Evolutionary conservation across 306 rosid genomes (phyloP).

Genomic region (Cicer bijugum): DNA sequence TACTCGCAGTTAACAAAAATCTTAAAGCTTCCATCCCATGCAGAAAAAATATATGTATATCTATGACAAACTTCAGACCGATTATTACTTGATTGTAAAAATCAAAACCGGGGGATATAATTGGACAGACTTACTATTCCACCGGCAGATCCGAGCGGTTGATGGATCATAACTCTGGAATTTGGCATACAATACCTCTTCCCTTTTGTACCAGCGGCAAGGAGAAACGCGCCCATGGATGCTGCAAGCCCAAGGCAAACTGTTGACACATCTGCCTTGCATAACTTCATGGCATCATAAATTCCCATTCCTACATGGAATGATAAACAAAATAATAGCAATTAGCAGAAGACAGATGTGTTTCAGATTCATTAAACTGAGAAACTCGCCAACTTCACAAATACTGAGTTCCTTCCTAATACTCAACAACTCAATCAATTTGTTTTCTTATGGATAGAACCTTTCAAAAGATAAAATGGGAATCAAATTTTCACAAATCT

Average conservation of each 20-base stretch:
- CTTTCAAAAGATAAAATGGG: background rate
- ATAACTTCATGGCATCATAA: conserved; percentile 95
- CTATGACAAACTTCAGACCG: conserved; percentile 2
- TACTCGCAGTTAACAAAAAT: conserved; percentile 7
- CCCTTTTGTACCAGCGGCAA: conserved; percentile 88
- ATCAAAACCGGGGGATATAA: conserved; percentile 7
- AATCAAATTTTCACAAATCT: conserved; percentile 11
- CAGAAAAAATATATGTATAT: conserved; percentile 4
- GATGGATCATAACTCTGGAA: conserved; percentile 94
- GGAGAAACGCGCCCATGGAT: conserved; percentile 97
- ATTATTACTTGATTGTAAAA: conserved; percentile 18
- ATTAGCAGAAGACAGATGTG: conserved; percentile 29
- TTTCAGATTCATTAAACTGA: conserved; percentile 28
- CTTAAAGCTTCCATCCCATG: conserved; percentile 5
- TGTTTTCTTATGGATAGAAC: conserved; percentile 1
- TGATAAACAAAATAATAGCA: conserved; percentile 39
- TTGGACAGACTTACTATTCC: conserved; percentile 66
- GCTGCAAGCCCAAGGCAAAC: conserved; percentile 96
- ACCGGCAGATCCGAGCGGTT: conserved; percentile 83
- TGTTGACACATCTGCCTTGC: conserved; percentile 95
- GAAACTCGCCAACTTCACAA: background rate
- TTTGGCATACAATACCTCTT: conserved; percentile 99
- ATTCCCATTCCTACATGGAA: conserved; percentile 84
- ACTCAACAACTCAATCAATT: conserved; percentile 21
- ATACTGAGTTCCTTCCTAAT: conserved; percentile 14